Conservation (phyloP, 108 stramenopile genomes). For the Pseudonitzschia delicatissima region DNA sequence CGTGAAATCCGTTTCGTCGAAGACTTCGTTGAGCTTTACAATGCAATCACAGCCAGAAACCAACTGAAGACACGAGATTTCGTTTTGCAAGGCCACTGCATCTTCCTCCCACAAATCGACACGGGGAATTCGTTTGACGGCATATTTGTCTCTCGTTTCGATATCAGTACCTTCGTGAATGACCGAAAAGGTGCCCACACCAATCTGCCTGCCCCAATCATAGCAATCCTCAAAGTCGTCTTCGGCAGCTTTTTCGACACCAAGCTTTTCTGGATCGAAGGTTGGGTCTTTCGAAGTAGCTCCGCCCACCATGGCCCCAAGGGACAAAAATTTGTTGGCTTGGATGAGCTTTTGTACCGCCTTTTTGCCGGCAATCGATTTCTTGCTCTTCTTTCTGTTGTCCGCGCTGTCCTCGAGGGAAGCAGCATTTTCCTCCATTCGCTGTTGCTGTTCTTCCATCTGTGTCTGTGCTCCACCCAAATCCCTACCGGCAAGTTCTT, state of each 20-base stretch:
- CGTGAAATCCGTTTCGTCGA: conserved; percentile 66
- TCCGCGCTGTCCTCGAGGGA: conserved; percentile 1
- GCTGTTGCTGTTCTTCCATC: conserved; percentile 19
- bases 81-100: conserved; percentile 67
- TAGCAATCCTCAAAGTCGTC: conserved; percentile 41
- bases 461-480: conserved; percentile 22
- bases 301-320: conserved; percentile 26
- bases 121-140: conserved; percentile 68
- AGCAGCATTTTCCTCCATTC: not conserved
- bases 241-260: conserved; percentile 30
- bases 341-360: conserved; percentile 33
- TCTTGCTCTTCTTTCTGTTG: not conserved
- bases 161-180: conserved; percentile 52
- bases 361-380: conserved; percentile 28
- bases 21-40: conserved; percentile 68
- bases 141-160: conserved; percentile 40
- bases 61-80: conserved; percentile 51
- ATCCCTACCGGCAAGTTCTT: conserved; percentile 29
- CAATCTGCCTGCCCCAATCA: conserved; percentile 53
- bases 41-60: conserved; percentile 63
- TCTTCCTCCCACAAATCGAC: conserved; percentile 49
- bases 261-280: conserved; percentile 6
- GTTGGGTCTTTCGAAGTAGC: not conserved
- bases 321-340: conserved; percentile 38
- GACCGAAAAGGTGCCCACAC: conserved; percentile 70